Evolutionary conservation across 2,329 filamentous ascomycete genomes (phyloP).

Genomic region (Chaetomiaceae sp.): DNA sequence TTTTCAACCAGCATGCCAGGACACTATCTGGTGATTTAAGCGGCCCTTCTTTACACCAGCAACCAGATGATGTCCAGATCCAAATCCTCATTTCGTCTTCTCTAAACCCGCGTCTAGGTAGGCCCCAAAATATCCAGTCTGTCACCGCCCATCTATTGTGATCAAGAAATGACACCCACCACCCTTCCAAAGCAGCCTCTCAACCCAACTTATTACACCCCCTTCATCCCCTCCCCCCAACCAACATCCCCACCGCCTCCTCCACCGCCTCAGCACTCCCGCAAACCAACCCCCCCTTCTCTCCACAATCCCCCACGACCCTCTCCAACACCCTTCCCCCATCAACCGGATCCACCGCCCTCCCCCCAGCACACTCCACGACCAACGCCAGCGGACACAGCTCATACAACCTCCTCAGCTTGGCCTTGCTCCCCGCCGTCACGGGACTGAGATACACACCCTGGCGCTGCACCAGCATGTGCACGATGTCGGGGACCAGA

Average conservation of each 20-base stretch:
- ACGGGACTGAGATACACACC: constrained; percentile 58
- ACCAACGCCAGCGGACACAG: constrained; percentile 56
- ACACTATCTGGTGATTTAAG: no score
- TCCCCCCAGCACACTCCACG: constrained; percentile 56
- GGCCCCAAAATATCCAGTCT: no score
- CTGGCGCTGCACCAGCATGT: constrained; percentile 57
- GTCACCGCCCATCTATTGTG: no score
- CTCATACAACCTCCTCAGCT: constrained; percentile 57
- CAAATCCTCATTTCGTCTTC: no score
- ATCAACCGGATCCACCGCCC: constrained; percentile 46
- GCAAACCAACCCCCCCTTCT: constrained; percentile 47
- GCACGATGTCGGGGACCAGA: constrained; percentile 57
- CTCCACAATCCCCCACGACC: constrained; percentile 40
- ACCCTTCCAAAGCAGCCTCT: neutral
- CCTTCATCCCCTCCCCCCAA: neutral
- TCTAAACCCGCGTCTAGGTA: no score
- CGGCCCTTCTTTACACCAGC: no score
- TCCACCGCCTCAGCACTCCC: constrained; percentile 48
- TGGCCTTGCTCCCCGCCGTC: constrained; percentile 47
- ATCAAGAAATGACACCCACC: no score
- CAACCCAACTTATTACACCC: neutral
- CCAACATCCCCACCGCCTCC: constrained; percentile 13
- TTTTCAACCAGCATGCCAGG: no score
- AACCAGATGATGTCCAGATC: no score
- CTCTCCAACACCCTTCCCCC: constrained; percentile 40